Evolutionary conservation across 2,329 filamentous ascomycete genomes (phyloP).

Genomic region (Leptographium wingfieldii): DNA sequence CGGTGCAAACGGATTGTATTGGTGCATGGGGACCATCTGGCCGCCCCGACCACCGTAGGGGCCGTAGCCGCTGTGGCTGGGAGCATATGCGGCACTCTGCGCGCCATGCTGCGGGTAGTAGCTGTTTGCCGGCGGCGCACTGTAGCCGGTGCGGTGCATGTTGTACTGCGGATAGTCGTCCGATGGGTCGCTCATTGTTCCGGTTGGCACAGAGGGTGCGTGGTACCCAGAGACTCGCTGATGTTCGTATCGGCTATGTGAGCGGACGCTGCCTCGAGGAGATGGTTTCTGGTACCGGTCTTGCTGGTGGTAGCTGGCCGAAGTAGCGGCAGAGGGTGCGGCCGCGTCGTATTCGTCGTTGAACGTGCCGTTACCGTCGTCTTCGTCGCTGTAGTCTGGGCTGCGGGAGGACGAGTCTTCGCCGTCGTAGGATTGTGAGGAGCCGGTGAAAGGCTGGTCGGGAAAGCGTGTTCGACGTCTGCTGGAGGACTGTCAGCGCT

Average conservation of each 20-base stretch:
- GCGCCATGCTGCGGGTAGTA: conserved; percentile 17
- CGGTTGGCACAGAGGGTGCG: conserved; percentile 23
- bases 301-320: conserved; percentile 22
- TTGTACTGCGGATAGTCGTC: conserved; percentile 39
- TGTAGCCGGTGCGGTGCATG: conserved; percentile 20
- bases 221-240: conserved; percentile 18
- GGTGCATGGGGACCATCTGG: conserved; percentile 35
- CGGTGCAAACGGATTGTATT: conserved; percentile 14
- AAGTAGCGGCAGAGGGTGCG: conserved; percentile 47
- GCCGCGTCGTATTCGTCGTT: conserved; percentile 13
- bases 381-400: conserved; percentile 16
- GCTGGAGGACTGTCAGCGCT: not conserved
- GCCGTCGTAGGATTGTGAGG: conserved; percentile 19
- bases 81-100: conserved; percentile 23
- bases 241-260: conserved; percentile 24
- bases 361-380: conserved; percentile 8
- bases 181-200: conserved; percentile 45
- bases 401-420: conserved; percentile 25
- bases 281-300: conserved; percentile 22
- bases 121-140: conserved; percentile 15
- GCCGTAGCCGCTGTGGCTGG: conserved; percentile 31
- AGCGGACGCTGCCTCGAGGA: conserved; percentile 25
- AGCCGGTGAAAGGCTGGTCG: conserved; percentile 16
- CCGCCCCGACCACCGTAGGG: conserved; percentile 19
- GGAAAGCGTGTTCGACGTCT: conserved; percentile 6